These are phyloP conservation scores for Pestalotiopsis sp. DNA, from an alignment of 2,329 filamentous ascomycete genomes.

Conservation along the genomic window DNA sequence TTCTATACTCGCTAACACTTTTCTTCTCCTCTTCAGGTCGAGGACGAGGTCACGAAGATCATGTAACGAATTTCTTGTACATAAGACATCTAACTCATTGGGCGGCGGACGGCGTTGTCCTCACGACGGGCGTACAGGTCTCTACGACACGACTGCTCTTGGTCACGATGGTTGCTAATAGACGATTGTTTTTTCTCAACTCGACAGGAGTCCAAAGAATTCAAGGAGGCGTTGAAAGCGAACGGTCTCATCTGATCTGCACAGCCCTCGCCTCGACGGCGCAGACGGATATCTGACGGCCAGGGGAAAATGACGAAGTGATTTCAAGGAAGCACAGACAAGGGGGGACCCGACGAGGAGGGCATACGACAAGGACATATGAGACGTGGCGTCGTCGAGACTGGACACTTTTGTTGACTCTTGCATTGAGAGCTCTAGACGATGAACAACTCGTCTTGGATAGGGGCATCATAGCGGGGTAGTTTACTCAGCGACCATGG, in stretches of 20 bases:
- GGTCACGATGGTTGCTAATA: conserved; percentile 27
- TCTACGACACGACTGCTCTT: conserved; percentile 21
- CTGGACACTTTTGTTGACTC: neutral
- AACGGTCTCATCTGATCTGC: conserved; percentile 41
- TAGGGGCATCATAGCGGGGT: conserved; percentile 11
- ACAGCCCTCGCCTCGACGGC: neutral
- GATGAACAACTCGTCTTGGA: conserved; percentile 10
- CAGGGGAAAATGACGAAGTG: neutral
- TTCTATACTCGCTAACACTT: conserved; percentile 8
- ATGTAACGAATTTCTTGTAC: conserved; percentile 61
- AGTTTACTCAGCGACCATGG: conserved; percentile 7
- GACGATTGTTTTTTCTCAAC: conserved; percentile 29
- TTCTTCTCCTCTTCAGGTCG: conserved; percentile 60
- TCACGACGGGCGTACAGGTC: conserved; percentile 19
- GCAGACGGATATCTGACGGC: neutral
- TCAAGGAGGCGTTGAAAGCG: conserved; percentile 40
- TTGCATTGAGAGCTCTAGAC: conserved; percentile 9
- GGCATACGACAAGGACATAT: neutral
- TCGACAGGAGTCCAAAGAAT: conserved; percentile 34
- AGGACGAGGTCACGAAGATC: conserved; percentile 89
- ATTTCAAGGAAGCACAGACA: neutral
- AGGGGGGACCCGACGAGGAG: neutral
- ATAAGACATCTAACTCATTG: conserved; percentile 15
- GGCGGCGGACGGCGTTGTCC: conserved; percentile 13
- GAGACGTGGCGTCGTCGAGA: neutral